phyloP scores from a whole-genome alignment of 768 basidiomycete genomes.

The Cyathus striatus region DNA sequence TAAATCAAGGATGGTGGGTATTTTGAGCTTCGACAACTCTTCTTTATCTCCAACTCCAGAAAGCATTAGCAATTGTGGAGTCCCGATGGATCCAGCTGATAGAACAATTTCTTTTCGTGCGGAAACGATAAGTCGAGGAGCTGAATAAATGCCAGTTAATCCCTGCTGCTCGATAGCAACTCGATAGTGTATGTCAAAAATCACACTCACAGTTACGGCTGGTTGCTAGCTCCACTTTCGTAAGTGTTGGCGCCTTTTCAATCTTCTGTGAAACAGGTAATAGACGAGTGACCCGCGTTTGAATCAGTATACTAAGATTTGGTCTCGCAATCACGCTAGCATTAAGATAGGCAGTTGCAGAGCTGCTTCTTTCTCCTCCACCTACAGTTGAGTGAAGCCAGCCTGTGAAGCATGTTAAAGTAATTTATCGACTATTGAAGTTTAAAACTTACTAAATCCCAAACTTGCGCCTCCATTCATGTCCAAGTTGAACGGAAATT shows the following conservation, averaged over 20 bases:
- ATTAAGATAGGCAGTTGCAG: neutral
- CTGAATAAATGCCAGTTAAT: neutral
- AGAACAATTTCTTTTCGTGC: conserved; percentile 8
- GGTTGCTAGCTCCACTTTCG: neutral
- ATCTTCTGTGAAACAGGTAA: neutral
- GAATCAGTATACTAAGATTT: neutral
- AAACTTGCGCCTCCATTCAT: neutral
- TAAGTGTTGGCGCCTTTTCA: neutral
- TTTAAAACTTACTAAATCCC: neutral
- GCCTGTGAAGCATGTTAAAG: neutral
- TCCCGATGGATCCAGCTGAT: conserved; percentile 7
- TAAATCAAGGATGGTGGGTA: conserved; percentile 17
- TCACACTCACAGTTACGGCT: neutral
- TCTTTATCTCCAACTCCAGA: conserved; percentile 11
- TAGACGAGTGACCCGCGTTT: neutral
- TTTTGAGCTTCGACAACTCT: conserved; percentile 10
- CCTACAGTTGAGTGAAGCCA: neutral
- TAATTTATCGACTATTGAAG: neutral
- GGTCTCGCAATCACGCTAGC: neutral
- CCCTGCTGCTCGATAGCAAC: neutral
- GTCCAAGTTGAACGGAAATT: conserved; percentile 1
- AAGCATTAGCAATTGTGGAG: conserved; percentile 10
- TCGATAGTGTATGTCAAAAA: neutral
- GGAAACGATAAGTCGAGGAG: neutral
- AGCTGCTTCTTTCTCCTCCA: neutral